Evolutionary conservation across 305 asterid genomes (phyloP).

Genomic region (Solanum hybrid): DNA sequence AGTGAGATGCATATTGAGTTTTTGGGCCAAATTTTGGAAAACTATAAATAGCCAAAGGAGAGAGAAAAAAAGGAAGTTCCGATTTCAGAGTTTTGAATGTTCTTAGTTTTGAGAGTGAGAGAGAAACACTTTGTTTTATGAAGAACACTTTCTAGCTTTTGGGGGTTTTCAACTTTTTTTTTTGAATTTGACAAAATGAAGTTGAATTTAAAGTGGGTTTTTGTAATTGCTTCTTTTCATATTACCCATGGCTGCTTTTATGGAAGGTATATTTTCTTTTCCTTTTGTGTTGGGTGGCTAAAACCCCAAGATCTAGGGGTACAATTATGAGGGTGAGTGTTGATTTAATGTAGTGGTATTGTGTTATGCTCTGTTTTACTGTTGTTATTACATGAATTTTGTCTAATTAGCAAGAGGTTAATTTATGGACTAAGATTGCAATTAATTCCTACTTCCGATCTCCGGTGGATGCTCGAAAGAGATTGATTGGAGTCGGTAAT

Average conservation of each 20-base stretch:
- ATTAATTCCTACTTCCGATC: not conserved
- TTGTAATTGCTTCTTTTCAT: not conserved
- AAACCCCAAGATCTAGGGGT: not conserved
- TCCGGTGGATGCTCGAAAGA: not conserved
- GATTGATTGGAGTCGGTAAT: not conserved
- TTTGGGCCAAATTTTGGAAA: not conserved
- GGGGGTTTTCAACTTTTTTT: not conserved
- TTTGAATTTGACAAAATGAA: not conserved
- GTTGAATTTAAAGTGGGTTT: no score
- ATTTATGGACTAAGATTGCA: not conserved
- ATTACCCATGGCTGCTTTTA: not conserved
- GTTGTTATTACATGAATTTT: not conserved
- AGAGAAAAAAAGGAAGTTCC: not conserved
- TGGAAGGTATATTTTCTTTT: not conserved
- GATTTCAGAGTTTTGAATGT: not conserved
- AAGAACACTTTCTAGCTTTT: not conserved
- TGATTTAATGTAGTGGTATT: no score
- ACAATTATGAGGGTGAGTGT: not conserved
- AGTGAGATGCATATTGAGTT: not conserved
- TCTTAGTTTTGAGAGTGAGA: not conserved
- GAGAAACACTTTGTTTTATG: not conserved
- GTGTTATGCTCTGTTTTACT: not conserved
- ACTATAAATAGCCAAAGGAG: not conserved
- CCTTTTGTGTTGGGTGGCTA: not conserved
- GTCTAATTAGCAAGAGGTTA: not conserved